Conservation (phyloP, 345 rosid genomes). For the Cardamine resedifolia region DNA sequence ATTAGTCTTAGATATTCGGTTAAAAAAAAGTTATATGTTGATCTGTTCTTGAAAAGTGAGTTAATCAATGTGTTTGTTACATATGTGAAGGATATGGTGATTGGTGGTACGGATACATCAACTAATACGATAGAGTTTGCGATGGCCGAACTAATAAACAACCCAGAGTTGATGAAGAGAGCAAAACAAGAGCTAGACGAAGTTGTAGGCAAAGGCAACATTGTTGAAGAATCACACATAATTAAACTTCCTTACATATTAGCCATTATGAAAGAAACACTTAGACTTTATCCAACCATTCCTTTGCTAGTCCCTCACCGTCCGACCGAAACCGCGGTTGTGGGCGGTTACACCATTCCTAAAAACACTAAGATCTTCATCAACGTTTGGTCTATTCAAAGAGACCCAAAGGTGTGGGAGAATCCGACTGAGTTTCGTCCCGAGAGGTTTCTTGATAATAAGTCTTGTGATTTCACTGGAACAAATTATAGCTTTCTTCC, state of each 20-base stretch:
- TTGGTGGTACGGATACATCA: slow-evolving; percentile 30
- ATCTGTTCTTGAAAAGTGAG: background rate
- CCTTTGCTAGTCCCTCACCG: slow-evolving; percentile 28
- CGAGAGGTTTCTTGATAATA: slow-evolving; percentile 28
- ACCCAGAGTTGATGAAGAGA: slow-evolving; percentile 1
- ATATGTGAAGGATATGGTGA: slow-evolving; percentile 29
- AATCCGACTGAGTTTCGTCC: slow-evolving; percentile 24
- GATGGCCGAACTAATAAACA: slow-evolving; percentile 25
- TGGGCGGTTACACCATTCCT: slow-evolving; percentile 24
- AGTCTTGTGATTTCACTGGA: slow-evolving; percentile 56
- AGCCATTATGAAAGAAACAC: slow-evolving; percentile 36
- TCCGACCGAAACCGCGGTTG: slow-evolving; percentile 6
- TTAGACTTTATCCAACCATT: slow-evolving; percentile 25
- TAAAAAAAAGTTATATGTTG: background rate
- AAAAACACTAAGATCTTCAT: slow-evolving; percentile 25
- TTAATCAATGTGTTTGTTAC: background rate
- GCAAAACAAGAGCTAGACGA: slow-evolving; percentile 28
- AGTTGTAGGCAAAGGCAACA: slow-evolving; percentile 25
- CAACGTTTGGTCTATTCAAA: slow-evolving; percentile 26
- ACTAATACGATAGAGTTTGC: slow-evolving; percentile 29
- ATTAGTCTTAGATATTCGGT: background rate
- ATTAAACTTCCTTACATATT: slow-evolving; percentile 21
- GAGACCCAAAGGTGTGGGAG: slow-evolving; percentile 30
- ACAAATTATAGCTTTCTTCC: slow-evolving; percentile 57
- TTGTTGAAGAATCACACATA: slow-evolving; percentile 33